Evolutionary conservation across 257 asterid species (phyloP), one percentile per base, ranked within the genome.

Genomic region (Thymus quinquecostatus): DNA sequence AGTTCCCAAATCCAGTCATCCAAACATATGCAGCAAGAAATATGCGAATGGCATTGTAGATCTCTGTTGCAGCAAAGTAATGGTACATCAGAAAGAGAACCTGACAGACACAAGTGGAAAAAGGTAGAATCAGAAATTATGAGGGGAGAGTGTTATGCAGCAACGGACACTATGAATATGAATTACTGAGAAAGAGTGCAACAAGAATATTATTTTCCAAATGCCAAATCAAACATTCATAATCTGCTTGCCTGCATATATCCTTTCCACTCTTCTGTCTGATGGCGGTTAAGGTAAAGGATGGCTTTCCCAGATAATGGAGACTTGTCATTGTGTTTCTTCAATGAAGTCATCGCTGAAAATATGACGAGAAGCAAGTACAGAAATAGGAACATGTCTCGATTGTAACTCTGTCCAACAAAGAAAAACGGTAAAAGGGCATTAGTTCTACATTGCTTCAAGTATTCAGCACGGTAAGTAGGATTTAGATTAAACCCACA

Each of bases 1-100:
- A 94, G 83, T 94, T 94, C 53, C 98, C 99, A 66, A 94, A 94
- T 44, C 99, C 99, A 69, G 98, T 94, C 99, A 91, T 89, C 99
- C 99, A 91, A 54, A 94, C 98, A 77, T 94, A 94, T 62, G 98
- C 99, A 77, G 99, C 99, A 76, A 94, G 89, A 65, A 91, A 94
- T 71, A 94, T 70, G 67, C 97, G 97, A 80, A 91, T 89, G 12
- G 99, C 99, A 73, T 94, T 94, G 85, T 94, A 91, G 60, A 94
- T 89, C 84, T 94, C 98, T 71, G 86, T 71, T 75, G 99, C 99
- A 74, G 99, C 99, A 83, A 94, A 94, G 82, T 94, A 94, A 82
- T 94, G 99, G 82, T 94, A 94, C 95, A 91, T 83, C 79, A 94
- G 74, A 85, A 21, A 94, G 72, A 94, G 90, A 55, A 94, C 98